Percentiles rank a stretch among this genome's conserved stretches.
phyloP scores from a whole-genome alignment of 176 grass and related monocot species.

The Raddia distichophylla region DNA sequence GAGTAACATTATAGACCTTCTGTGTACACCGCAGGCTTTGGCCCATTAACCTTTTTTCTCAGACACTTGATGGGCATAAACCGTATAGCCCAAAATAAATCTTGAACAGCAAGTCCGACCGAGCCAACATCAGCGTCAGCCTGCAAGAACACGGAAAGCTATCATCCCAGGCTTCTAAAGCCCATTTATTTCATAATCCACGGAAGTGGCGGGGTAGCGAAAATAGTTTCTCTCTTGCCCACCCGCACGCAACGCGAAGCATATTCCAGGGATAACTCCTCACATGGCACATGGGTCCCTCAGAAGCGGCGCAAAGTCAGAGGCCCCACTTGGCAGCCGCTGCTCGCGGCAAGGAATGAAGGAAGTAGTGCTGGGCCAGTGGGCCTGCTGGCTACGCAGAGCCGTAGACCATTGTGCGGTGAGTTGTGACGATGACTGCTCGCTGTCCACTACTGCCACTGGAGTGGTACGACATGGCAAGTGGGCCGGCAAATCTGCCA shows the following conservation, averaged over 20 bases:
- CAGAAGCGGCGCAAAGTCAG: too few relatives aligned
- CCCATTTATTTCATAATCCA: not conserved
- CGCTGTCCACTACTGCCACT: slow-evolving; percentile 14
- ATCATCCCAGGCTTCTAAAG: not conserved
- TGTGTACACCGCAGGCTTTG: not conserved
- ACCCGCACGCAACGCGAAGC: not conserved
- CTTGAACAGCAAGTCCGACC: not conserved
- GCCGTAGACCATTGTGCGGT: not conserved
- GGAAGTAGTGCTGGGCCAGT: too few relatives aligned
- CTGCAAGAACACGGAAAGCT: not conserved
- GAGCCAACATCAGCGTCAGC: not conserved
- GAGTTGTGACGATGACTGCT: slow-evolving; percentile 27
- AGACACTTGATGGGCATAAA: too few relatives aligned
- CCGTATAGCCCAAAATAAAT: not conserved
- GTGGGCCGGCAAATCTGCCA: slow-evolving; percentile 39
- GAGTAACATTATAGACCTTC: too few relatives aligned
- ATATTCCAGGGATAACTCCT: not conserved
- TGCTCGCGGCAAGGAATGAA: not conserved
- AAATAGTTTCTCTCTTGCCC: not conserved
- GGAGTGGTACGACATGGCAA: slow-evolving; percentile 23
- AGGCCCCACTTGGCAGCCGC: not conserved
- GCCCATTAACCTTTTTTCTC: not conserved
- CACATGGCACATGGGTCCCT: slow-evolving; percentile 17
- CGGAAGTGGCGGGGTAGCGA: not conserved
- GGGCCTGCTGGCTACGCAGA: too few relatives aligned